Evolutionary conservation across 169 alveolate genomes (phyloP), one percentile per base, ranked within the genome.

Genomic region (Plasmodium malariae): DNA sequence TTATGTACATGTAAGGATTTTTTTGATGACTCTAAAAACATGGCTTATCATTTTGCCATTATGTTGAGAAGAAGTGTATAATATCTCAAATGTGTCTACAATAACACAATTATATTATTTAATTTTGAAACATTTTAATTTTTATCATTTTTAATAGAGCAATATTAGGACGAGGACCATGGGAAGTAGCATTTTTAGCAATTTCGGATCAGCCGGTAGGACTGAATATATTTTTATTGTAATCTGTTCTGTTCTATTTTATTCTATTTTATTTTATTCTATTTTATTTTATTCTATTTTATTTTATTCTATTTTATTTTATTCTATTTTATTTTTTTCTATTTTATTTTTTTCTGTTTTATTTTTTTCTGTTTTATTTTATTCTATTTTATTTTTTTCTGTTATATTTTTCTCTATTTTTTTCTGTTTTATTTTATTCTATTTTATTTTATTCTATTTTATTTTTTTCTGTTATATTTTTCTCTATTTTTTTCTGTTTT

Each of bases 121-220:
- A 19, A 55, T 21, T 55, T 14, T 55, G 7, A 3, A n/a, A 55
- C 26, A 37, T 37, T 37, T 6, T 26, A 9, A 24, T 49, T 48
- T 70, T 70, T 70, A 0, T 43, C 17, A 2, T 48, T 24, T 48
- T 45, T 51, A 4, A 24, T 49, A 70, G 85, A 70, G 32, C 28
- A 48, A 28, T 28, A 48, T 70, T 70, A 45, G 49, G n/a, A 26
- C 48, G 11, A 70, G 49, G 55, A 70, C 85, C 17, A 70, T 70
- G 85, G 51, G 67, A 70, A 30, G 49, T 9, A 45, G 49, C 67
- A 70, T 70, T 5, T 70, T 70, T 30, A 49, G 55, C 14, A 70
- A 70, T 51, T 70, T 70, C 21, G 85, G 51, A 28, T 48, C 83
- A 4, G 9, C 51, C 2, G 49, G 85, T 70, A 70, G 49, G 19